Evolutionary conservation across 345 rosid species (phyloP).

Genomic region (Camelina hispida): DNA sequence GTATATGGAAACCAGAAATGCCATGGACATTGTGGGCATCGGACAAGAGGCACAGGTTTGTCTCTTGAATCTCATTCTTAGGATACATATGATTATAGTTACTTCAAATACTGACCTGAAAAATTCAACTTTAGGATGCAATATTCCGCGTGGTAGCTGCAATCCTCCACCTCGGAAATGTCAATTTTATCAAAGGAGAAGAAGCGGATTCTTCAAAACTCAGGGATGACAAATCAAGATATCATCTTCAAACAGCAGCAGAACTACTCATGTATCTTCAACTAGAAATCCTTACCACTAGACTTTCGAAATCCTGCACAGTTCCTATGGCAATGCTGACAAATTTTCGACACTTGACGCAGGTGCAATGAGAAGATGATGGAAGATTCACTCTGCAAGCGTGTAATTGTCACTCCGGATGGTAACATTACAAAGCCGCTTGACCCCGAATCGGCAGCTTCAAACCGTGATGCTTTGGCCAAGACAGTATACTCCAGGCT

Average conservation of each 20-base stretch:
- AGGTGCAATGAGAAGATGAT: constrained; percentile 76
- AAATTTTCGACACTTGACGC: constrained; percentile 19
- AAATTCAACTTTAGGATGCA: constrained; percentile 57
- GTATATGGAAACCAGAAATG: constrained; percentile 75
- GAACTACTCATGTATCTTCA: constrained; percentile 60
- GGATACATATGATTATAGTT: constrained; percentile 4
- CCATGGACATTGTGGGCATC: constrained; percentile 84
- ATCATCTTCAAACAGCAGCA: constrained; percentile 69
- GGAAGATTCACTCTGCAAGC: constrained; percentile 76
- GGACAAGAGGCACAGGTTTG: constrained; percentile 66
- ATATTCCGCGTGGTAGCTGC: constrained; percentile 78
- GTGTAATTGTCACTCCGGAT: constrained; percentile 80
- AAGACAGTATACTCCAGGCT: constrained; percentile 73
- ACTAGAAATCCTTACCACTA: neutral
- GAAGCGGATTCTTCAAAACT: constrained; percentile 72
- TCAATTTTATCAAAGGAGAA: constrained; percentile 69
- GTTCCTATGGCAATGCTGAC: constrained; percentile 19
- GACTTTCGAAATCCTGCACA: neutral
- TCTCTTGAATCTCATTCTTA: constrained; percentile 3
- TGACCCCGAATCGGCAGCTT: constrained; percentile 64
- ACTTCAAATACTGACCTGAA: constrained; percentile 14
- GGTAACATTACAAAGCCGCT: constrained; percentile 72
- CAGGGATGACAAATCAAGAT: constrained; percentile 67
- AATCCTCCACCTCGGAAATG: constrained; percentile 76
- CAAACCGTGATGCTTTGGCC: constrained; percentile 76